Evolutionary conservation across 257 asterid genomes (phyloP).

Genomic region (Fraxinus cuspidata): DNA sequence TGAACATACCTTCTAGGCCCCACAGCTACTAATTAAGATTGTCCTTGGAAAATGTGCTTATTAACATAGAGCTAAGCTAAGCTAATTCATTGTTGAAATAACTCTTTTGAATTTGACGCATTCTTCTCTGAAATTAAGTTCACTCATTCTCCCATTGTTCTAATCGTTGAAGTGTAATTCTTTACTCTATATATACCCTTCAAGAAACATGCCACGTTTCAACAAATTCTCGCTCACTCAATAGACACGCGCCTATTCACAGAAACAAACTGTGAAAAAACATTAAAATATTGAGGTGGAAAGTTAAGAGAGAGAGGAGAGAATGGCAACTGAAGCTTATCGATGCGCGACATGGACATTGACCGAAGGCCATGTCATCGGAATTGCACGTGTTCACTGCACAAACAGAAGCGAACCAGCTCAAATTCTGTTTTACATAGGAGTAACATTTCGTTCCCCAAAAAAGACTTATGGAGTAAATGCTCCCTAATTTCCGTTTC

Average conservation of each 20-base stretch:
- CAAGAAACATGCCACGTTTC: not conserved
- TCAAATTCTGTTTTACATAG: not conserved
- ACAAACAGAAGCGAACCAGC: not conserved
- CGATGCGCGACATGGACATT: not conserved
- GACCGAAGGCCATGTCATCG: slow-evolving; percentile 45
- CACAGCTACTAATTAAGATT: slow-evolving; percentile 12
- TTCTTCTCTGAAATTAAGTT: slow-evolving; percentile 10
- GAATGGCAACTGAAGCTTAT: slow-evolving; percentile 3
- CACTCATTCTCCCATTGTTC: slow-evolving; percentile 9
- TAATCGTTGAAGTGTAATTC: not conserved
- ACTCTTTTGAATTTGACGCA: not conserved
- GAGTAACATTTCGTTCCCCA: slow-evolving; percentile 11
- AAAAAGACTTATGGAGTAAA: not conserved
- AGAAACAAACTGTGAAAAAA: not conserved
- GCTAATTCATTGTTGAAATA: slow-evolving; percentile 12
- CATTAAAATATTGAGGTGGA: not conserved
- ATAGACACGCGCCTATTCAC: not conserved
- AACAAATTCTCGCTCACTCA: not conserved
- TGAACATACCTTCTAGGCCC: slow-evolving; percentile 13
- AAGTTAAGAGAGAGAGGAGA: not conserved
- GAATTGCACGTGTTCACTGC: slow-evolving; percentile 21
- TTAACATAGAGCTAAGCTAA: not conserved
- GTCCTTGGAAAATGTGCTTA: slow-evolving; percentile 4
- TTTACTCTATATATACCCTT: slow-evolving; percentile 15
- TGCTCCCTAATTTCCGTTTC: not conserved